Evolutionary conservation across 2,329 filamentous ascomycete genomes (phyloP).

Genomic region (Phyllosticta ampelicida): DNA sequence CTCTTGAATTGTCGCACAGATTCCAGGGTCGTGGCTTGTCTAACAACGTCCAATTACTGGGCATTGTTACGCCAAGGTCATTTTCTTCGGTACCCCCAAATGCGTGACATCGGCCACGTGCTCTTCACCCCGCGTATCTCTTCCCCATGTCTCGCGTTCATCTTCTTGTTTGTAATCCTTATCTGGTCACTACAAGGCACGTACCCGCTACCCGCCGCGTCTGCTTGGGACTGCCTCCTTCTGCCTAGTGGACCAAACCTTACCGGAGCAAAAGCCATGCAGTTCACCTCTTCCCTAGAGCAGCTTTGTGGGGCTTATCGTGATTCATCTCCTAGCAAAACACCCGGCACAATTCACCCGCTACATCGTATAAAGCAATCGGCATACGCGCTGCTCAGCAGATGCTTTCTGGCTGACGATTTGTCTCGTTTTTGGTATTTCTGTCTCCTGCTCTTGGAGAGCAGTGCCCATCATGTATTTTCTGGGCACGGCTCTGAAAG

Average conservation of each 20-base stretch:
- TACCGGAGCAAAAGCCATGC: background rate
- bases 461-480: background rate
- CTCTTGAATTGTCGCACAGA: background rate
- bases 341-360: background rate
- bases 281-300: background rate
- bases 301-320: background rate
- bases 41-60: background rate
- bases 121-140: background rate
- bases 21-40: background rate
- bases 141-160: background rate
- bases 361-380: background rate
- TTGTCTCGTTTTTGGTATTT: background rate
- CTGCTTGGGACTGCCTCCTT: background rate
- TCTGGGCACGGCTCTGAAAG: background rate
- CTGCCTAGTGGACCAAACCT: background rate
- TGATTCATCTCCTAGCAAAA: background rate
- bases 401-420: background rate
- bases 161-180: background rate
- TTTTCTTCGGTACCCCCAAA: background rate
- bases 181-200: background rate
- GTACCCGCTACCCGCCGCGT: background rate
- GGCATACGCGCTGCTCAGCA: background rate
- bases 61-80: background rate
- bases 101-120: background rate
- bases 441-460: background rate